Evolutionary conservation across 805 yeast species (phyloP), one percentile per base, ranked within the genome.

Genomic region (Crinitomyces ghanaensis): DNA sequence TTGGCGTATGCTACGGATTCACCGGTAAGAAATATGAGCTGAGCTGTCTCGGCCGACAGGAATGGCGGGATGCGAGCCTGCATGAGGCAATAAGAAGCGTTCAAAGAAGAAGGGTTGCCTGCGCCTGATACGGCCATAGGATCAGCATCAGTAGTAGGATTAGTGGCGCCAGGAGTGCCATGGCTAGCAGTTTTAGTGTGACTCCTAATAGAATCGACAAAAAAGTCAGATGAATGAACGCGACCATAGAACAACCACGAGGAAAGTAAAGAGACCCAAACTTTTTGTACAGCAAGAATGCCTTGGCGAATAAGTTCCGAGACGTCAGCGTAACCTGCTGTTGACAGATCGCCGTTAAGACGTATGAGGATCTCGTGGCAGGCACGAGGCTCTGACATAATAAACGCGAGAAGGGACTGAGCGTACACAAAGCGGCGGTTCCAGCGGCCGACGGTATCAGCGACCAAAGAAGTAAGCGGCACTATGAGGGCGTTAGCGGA

Each of bases 221-320:
- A n/a, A n/a, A n/a, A n/a, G n/a, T n/a, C n/a, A n/a, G n/a, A n/a
- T n/a, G n/a, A n/a, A n/a, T n/a, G 37, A 14, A 43, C 28, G 18
- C 40, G 31, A 3, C 49, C 50, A 27, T 43, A 46, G 4, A 44
- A 25, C 5, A 41, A 28, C 50, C 47, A 45, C 12, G 41, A 14
- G 26, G 38, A 20, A 7, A 45, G 26, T 19, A 41, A 46, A 8
- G 30, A 25, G 19, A 45, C 26, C 49, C 49, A 45, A 13, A 35
- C 22, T n/a, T 28, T 27, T 16, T 46, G 41, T 16, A 43, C 38
- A 7, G 37, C 37, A 4, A 26, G 22, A 6, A 45, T 12, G 12
- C 47, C 41, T 7, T 31, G 23, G 4, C 31, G 31, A 7, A 37
- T 36, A 23, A 35, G 30, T 13, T 6, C 35, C 15, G 23, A 15